These are phyloP conservation scores for Aureobasidium subglaciale DNA, from an alignment of 2,329 filamentous ascomycete genomes.

Conservation along the genomic window DNA sequence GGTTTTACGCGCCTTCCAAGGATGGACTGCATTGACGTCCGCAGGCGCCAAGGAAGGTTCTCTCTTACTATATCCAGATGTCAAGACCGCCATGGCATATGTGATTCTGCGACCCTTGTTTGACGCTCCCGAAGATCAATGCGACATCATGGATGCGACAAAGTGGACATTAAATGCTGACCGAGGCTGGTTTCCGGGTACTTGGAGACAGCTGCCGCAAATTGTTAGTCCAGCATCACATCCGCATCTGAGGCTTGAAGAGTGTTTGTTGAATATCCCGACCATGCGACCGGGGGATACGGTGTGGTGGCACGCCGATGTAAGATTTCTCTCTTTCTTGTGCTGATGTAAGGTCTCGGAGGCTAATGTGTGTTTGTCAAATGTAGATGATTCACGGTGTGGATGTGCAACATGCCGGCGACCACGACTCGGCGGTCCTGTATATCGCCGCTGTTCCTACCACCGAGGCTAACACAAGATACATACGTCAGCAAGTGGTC, in stretches of 20 bases:
- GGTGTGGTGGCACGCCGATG: constrained; percentile 6
- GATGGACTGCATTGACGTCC: constrained; percentile 6
- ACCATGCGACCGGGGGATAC: constrained; percentile 6
- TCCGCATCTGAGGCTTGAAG: constrained; percentile 6
- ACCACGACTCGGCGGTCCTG: neutral
- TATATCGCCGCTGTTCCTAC: constrained; percentile 2
- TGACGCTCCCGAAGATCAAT: neutral
- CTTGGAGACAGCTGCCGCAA: constrained; percentile 1
- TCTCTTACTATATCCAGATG: constrained; percentile 1
- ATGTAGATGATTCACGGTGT: constrained; percentile 11
- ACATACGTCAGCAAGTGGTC: neutral
- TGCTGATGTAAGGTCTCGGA: neutral
- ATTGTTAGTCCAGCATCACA: neutral
- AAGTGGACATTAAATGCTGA: constrained; percentile 7
- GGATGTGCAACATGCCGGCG: neutral
- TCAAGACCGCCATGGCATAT: constrained; percentile 8
- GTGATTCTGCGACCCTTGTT: constrained; percentile 4
- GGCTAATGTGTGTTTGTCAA: no score
- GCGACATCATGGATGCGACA: neutral
- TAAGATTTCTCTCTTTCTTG: neutral
- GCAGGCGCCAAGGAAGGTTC: constrained; percentile 6
- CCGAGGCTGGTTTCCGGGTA: neutral
- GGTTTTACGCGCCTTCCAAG: constrained; percentile 2
- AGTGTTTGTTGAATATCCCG: constrained; percentile 9
- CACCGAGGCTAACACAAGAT: neutral